Evolutionary conservation across 306 rosid species (phyloP).

Genomic region (Rubus parviflorus): DNA sequence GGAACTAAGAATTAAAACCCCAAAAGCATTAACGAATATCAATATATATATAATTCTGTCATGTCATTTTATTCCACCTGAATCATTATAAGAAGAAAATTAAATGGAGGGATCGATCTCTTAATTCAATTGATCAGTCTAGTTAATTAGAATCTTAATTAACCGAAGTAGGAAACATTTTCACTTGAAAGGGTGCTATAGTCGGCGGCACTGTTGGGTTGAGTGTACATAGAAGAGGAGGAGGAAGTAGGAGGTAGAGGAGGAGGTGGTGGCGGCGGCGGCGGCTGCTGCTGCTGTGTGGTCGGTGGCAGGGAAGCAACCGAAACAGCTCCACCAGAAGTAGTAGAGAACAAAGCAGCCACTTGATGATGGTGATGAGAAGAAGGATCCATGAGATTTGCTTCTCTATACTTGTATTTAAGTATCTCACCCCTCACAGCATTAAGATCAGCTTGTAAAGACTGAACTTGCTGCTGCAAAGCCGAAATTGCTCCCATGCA

Average conservation of each 20-base stretch:
- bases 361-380: slow-evolving; percentile 32
- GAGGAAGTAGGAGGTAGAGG: slow-evolving; percentile 41
- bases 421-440: slow-evolving; percentile 80
- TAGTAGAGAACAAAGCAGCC: slow-evolving; percentile 49
- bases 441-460: slow-evolving; percentile 77
- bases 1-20: slow-evolving; percentile 14
- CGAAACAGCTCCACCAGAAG: slow-evolving; percentile 46
- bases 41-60: slow-evolving; percentile 8
- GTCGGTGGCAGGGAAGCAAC: slow-evolving; percentile 48
- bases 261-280: slow-evolving; percentile 26
- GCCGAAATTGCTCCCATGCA: slow-evolving; percentile 99
- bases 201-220: slow-evolving; percentile 28
- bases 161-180: slow-evolving; percentile 50
- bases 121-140: slow-evolving; percentile 4
- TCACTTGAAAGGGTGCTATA: slow-evolving; percentile 46
- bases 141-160: slow-evolving; percentile 28
- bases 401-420: slow-evolving; percentile 74
- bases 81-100: slow-evolving; percentile 28
- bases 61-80: slow-evolving; percentile 26
- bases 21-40: neutral
- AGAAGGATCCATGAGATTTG: slow-evolving; percentile 36
- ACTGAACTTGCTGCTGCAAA: slow-evolving; percentile 86
- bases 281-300: slow-evolving; percentile 39
- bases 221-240: slow-evolving; percentile 54
- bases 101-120: slow-evolving; percentile 13